Evolutionary conservation across 768 basidiomycete genomes (phyloP).

Genomic region (Boletales sp.): DNA sequence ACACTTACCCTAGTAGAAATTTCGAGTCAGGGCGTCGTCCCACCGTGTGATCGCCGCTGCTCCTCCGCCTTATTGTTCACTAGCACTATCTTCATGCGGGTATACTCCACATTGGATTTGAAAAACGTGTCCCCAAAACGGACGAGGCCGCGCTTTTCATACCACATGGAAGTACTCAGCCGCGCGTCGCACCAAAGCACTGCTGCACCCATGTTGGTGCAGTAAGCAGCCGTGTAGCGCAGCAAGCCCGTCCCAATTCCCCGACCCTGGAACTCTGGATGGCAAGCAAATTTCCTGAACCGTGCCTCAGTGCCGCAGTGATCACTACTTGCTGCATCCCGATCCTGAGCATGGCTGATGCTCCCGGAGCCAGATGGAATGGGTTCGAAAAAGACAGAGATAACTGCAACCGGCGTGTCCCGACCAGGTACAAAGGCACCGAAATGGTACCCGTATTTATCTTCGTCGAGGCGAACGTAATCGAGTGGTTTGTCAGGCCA

Average conservation of each 20-base stretch:
- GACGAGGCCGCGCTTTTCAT: constrained; percentile 47
- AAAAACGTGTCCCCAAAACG: constrained; percentile 50
- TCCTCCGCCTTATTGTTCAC: neutral
- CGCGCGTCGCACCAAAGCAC: constrained; percentile 61
- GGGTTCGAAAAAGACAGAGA: constrained; percentile 52
- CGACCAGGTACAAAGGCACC: constrained; percentile 47
- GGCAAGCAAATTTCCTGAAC: constrained; percentile 63
- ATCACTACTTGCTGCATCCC: neutral
- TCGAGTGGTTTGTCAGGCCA: constrained; percentile 51
- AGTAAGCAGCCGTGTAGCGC: constrained; percentile 35
- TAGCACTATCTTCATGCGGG: constrained; percentile 47
- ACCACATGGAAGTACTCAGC: constrained; percentile 43
- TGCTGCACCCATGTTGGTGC: constrained; percentile 37
- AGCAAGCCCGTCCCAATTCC: constrained; percentile 54
- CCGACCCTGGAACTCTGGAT: constrained; percentile 44
- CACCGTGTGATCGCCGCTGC: neutral
- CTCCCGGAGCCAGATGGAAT: constrained; percentile 20
- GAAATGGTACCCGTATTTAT: constrained; percentile 47
- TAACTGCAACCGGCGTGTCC: constrained; percentile 45
- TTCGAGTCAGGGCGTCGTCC: neutral
- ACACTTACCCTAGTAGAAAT: neutral
- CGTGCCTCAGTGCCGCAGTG: constrained; percentile 29
- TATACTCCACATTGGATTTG: constrained; percentile 53
- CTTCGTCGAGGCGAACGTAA: constrained; percentile 51
- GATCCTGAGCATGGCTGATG: constrained; percentile 2